Conservation (phyloP, 352 stramenopile species). For the Plasmopara muralis region DNA sequence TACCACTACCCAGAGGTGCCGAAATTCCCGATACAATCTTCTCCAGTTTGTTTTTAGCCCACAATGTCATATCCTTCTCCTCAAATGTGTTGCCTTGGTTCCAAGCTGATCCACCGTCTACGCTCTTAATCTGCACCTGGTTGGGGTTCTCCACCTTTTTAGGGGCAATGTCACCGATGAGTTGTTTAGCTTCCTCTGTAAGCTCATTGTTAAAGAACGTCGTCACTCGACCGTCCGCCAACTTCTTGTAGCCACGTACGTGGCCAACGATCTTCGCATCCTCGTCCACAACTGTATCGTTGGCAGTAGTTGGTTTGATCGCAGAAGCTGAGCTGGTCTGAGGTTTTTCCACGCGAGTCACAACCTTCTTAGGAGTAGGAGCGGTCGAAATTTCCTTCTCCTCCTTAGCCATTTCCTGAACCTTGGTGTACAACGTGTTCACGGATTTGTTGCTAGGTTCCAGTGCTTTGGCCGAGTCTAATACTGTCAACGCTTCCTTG, state of each 20-base stretch:
- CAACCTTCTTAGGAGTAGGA: constrained; percentile 36
- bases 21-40: constrained; percentile 42
- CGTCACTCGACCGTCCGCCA: constrained; percentile 94
- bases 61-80: constrained; percentile 86
- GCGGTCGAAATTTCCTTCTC: constrained; percentile 36
- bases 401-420: constrained; percentile 55
- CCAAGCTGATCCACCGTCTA: constrained; percentile 86
- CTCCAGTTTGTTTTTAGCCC: constrained; percentile 74
- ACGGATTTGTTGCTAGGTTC: constrained; percentile 77
- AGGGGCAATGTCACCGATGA: constrained; percentile 95
- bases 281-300: constrained; percentile 35
- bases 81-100: constrained; percentile 93
- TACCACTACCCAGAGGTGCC: constrained; percentile 25
- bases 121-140: constrained; percentile 76
- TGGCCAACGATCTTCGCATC: constrained; percentile 48
- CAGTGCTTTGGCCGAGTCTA: constrained; percentile 54
- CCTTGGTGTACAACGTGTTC: constrained; percentile 48
- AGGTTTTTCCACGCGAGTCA: constrained; percentile 50
- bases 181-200: constrained; percentile 93
- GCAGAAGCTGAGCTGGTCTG: constrained; percentile 8
- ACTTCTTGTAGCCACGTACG: constrained; percentile 94
- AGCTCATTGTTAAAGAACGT: constrained; percentile 99
- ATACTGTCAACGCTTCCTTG: constrained; percentile 48
- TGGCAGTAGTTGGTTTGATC: constrained; percentile 4
- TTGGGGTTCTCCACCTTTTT: constrained; percentile 75